A percentile compares a stretch with the other conserved stretches of the same genome.
phyloP scores from a whole-genome alignment of 2,329 filamentous ascomycete species.

The Colletotrichum sp. region DNA sequence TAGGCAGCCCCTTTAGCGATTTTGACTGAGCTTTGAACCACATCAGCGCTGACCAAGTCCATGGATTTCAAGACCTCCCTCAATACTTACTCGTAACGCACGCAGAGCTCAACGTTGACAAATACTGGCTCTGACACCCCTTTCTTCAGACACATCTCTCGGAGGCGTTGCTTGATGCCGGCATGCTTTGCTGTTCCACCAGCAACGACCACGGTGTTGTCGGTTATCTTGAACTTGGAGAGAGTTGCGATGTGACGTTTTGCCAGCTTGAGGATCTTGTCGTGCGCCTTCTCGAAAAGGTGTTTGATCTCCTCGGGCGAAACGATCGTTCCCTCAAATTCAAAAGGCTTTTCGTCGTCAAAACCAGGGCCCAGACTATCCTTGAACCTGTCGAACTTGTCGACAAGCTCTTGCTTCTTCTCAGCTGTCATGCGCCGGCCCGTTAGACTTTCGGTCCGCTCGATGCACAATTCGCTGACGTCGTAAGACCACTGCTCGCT shows the following conservation, averaged over 20 bases:
- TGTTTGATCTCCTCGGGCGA: background rate
- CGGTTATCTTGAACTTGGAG: background rate
- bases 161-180: background rate
- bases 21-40: background rate
- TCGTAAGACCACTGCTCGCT: slow-evolving; percentile 12
- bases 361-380: background rate
- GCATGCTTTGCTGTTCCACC: background rate
- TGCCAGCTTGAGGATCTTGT: background rate
- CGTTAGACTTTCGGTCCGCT: background rate
- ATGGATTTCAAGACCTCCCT: background rate
- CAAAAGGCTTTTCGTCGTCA: background rate
- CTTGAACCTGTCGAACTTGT: background rate
- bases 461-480: background rate
- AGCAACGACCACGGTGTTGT: background rate
- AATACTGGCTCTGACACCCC: background rate
- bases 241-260: background rate
- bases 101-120: background rate
- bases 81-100: background rate
- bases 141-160: background rate
- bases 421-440: background rate
- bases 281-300: background rate
- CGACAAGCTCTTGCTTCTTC: background rate
- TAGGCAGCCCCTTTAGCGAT: background rate
- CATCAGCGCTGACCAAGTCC: background rate
- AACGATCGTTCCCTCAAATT: background rate